Base-by-base conservation (phyloP, 257 asterid species). In the Gardenia jasminoides region DNA sequence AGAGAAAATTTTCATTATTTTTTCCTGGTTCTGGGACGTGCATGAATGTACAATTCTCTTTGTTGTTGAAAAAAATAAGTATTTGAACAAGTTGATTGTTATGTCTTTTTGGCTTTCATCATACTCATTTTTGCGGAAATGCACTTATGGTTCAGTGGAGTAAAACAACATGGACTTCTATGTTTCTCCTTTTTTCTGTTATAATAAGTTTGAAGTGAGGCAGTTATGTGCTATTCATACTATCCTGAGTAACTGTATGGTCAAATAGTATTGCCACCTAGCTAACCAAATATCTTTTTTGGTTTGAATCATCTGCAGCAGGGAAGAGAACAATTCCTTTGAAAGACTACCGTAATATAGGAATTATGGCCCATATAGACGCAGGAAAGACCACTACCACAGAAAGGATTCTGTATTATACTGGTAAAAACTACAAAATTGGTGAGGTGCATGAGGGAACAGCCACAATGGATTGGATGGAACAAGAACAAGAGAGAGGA, bases 391-490 rank as follows among this genome's bases (percentile, higher is more conserved):
- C 99, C 26, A 93, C 99, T 4, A 93, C 98, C 0, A 95, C 99
- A 0, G 98, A 95, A 84, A 85, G 98, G 33, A 81, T 95, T 80
- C 91, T 95, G 26, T 95, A 86, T 87, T 93, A 95, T 76, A 95
- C 99, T 1, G 99, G 99, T 24, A 82, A 92, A 84, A 95, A 90
- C 89, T 95, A 95, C 90, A 95, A 95, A 86, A 93, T 95, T 10
- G 99, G 99, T 24, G 99, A 95, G 83, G 99, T 95, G 61, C 99
- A 95, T 20, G 99, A 93, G 79, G 98, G 99, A 67, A 95, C 99
- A 39, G 98, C 99, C 76, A 93, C 99, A 1, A 95, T 95, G 98
- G 99, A 95, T 85, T 95, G 99, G 99, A 95, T 95, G 99, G 99
- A 95, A 88, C 99, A 93, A 82, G 99, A 95, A 81, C 99, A 95